phyloP scores from a whole-genome alignment of 805 yeast genomes.

The Spathaspora sp. region DNA sequence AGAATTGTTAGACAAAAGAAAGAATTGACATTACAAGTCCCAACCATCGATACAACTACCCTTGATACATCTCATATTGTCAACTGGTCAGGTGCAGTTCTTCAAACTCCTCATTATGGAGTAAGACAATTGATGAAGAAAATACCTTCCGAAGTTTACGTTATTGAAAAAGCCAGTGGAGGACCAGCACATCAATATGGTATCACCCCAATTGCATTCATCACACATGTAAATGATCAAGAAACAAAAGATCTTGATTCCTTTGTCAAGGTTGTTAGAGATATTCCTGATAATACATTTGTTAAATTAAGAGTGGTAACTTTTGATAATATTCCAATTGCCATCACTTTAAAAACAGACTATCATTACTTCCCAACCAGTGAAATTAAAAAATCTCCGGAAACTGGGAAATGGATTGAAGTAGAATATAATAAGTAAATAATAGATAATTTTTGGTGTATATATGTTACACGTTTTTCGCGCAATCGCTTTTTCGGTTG shows the following conservation, averaged over 20 bases:
- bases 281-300: slow-evolving; percentile 75
- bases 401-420: slow-evolving; percentile 45
- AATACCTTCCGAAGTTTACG: slow-evolving; percentile 81
- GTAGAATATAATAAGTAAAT: slow-evolving; percentile 35
- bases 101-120: slow-evolving; percentile 91
- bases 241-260: slow-evolving; percentile 68
- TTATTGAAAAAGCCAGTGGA: slow-evolving; percentile 69
- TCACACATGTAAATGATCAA: slow-evolving; percentile 81
- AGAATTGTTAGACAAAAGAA: slow-evolving; percentile 70
- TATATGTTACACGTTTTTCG: too few species aligned
- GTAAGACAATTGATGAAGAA: slow-evolving; percentile 78
- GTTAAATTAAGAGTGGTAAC: slow-evolving; percentile 78
- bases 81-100: slow-evolving; percentile 77
- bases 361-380: slow-evolving; percentile 84
- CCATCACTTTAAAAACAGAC: slow-evolving; percentile 80
- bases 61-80: slow-evolving; percentile 64
- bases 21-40: slow-evolving; percentile 57
- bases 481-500: too few species aligned
- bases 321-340: slow-evolving; percentile 83
- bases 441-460: background rate
- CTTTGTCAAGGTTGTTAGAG: slow-evolving; percentile 62
- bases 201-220: slow-evolving; percentile 73
- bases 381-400: slow-evolving; percentile 49
- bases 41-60: slow-evolving; percentile 57
- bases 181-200: slow-evolving; percentile 86